Base-by-base conservation (phyloP, 2,329 filamentous ascomycete genomes). In the Arthrobotrys conoides region DNA sequence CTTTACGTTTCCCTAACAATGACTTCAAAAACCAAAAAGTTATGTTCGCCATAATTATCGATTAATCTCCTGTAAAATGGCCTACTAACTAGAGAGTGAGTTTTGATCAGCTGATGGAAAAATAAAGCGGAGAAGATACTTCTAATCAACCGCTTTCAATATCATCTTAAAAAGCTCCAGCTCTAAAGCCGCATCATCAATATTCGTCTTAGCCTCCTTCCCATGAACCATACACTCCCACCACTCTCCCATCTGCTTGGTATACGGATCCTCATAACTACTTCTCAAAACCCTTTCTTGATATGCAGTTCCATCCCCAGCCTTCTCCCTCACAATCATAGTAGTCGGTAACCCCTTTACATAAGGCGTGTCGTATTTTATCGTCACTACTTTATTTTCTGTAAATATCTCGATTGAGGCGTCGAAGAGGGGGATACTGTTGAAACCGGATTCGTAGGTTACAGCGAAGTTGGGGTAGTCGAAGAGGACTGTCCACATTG, bases 301-400 rank as follows among this genome's bases (percentile, higher is more conserved):
- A 46, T 83, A 86, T 14, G 83, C 83, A 0, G 83, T 85, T 4
- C 22, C 48, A 10, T 85, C 83, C 3, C 84, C 82, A 41, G 84
- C 83, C 51, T 84, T 82, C 79, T 89, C 87, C 5, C 84, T 81
- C 8, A 89, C 83, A 0, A 82, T 83, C 68, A 89, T 85, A 5
- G 84, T 86, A 24, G 88, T 87, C 0, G 87, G 87, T 0, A 89
- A 82, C 0, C 86, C 88, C 80, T 88, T 89, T n/a, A 89, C 84
- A 71, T 87, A 89, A 0, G 89, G 89, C 0, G 88, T 87, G 71
- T 91, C 88, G 79, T 88, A 89, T 41, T 87, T 82, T 10, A 91
- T 84, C 0, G 84, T 85, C 0, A 91, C 87, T 0, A 86, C 87
- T 83, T 90, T 91, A 5, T 85, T 84, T 16, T 84, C 82, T 0